Percentiles rank a stretch among this genome's conserved stretches.
Evolutionary conservation across 768 basidiomycete species (phyloP).

Genomic region (Lactifluus piperatus): DNA sequence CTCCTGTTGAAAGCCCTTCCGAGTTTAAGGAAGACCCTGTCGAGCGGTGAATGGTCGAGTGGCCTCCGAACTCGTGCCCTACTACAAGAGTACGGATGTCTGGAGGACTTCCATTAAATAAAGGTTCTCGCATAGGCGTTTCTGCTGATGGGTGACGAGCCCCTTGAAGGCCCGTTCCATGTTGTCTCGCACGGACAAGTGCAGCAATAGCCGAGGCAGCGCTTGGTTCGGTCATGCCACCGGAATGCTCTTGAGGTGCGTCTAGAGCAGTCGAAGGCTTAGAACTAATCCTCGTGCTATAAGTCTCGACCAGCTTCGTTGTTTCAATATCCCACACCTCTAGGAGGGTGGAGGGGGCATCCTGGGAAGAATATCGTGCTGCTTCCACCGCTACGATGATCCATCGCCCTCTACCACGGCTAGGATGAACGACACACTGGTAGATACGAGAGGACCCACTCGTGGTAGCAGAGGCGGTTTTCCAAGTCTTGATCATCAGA

Average conservation of each 20-base stretch:
- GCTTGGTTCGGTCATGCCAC: conserved; percentile 48
- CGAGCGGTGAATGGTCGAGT: conserved; percentile 34
- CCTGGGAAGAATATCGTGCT: conserved; percentile 28
- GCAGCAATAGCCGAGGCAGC: conserved; percentile 74
- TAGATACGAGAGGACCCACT: conserved; percentile 53
- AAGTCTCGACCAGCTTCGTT: conserved; percentile 70
- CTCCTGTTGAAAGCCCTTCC: conserved; percentile 12
- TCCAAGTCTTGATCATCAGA: conserved; percentile 81
- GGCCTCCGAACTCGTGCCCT: conserved; percentile 72
- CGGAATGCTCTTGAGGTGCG: conserved; percentile 44
- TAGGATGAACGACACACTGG: conserved; percentile 75
- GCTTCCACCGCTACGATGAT: conserved; percentile 75
- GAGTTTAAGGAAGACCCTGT: conserved; percentile 19
- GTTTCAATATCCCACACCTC: conserved; percentile 95
- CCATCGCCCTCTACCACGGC: conserved; percentile 84
- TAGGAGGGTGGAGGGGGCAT: conserved; percentile 37
- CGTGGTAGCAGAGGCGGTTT: conserved; percentile 47
- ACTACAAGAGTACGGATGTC: conserved; percentile 64
- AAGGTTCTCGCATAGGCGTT: conserved; percentile 24
- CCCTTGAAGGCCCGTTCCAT: conserved; percentile 23
- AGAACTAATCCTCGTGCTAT: conserved; percentile 45
- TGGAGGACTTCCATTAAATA: conserved; percentile 41
- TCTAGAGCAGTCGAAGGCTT: conserved; percentile 39
- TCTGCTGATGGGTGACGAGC: conserved; percentile 21
- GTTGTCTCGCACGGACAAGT: conserved; percentile 62